A percentile compares a stretch with the other conserved stretches of the same genome.
These are phyloP conservation scores for Biscutella laevigata DNA, from an alignment of 441 rosid species.

Conservation along the genomic window DNA sequence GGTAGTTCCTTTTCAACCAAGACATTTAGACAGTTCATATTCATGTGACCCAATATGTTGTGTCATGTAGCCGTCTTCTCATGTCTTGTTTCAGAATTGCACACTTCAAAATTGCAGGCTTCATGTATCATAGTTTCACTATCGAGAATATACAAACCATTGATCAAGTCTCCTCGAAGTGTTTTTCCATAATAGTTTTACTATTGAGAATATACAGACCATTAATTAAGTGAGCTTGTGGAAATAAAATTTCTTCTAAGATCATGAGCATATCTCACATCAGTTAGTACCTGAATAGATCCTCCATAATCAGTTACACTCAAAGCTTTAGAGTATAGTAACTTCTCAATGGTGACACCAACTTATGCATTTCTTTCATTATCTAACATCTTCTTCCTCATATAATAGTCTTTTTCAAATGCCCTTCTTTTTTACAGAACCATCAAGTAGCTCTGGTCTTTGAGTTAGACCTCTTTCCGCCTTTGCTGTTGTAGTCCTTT, in stretches of 20 bases:
- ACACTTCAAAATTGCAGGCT: no score
- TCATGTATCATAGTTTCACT: neutral
- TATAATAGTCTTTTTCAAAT: no score
- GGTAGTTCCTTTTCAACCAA: no score
- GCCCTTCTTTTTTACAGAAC: no score
- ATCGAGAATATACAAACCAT: neutral
- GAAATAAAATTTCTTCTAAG: neutral
- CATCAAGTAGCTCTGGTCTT: no score
- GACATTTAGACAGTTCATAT: neutral
- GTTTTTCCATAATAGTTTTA: no score
- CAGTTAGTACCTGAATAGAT: neutral
- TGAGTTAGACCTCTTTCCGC: no score
- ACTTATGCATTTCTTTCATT: no score
- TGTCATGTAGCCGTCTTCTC: neutral
- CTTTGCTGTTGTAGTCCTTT: no score
- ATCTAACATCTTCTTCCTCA: no score
- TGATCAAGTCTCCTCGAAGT: neutral
- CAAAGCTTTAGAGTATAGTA: no score
- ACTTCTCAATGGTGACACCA: no score
- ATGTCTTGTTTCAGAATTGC: neutral
- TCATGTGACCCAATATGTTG: neutral
- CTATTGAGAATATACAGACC: neutral
- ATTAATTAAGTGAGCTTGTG: neutral
- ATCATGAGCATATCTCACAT: neutral
- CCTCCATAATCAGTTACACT: neutral